Conservation (phyloP, 257 asterid species). For the Solanum pennellii region DNA sequence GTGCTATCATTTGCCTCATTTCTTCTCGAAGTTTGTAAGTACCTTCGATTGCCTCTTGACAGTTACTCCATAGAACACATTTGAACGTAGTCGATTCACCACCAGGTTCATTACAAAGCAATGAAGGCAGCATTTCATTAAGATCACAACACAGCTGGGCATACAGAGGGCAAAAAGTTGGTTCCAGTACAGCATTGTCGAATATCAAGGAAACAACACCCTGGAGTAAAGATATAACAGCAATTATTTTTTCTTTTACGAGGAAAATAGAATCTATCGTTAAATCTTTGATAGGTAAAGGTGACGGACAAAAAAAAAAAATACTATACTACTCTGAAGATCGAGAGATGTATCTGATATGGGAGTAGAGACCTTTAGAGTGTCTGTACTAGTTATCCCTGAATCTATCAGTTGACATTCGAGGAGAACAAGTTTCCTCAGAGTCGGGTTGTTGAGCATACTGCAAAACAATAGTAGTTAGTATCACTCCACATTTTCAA, state of each 20-base stretch:
- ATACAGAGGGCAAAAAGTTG: slow-evolving; percentile 88
- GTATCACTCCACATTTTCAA: too few species aligned
- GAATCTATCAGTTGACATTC: slow-evolving; percentile 81
- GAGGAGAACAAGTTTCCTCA: slow-evolving; percentile 74
- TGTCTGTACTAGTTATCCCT: slow-evolving; percentile 83
- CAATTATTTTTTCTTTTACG: too few species aligned
- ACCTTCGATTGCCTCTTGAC: slow-evolving; percentile 92
- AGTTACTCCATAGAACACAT: slow-evolving; percentile 57
- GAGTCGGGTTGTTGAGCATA: slow-evolving; percentile 86
- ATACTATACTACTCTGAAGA: too few species aligned
- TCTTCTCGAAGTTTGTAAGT: slow-evolving; percentile 70
- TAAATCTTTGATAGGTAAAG: too few species aligned
- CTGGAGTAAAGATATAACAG: background rate
- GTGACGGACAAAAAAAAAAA: too few species aligned
- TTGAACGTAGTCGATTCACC: slow-evolving; percentile 81
- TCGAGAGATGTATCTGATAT: too few species aligned
- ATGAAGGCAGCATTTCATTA: slow-evolving; percentile 64
- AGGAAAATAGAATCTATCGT: too few species aligned
- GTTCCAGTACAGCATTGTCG: slow-evolving; percentile 91
- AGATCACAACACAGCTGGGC: slow-evolving; percentile 83
- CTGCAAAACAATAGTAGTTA: slow-evolving; percentile 23
- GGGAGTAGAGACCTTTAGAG: slow-evolving; percentile 38
- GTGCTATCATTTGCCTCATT: slow-evolving; percentile 69
- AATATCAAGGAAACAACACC: slow-evolving; percentile 50
- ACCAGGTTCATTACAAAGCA: slow-evolving; percentile 84